Evolutionary conservation across 306 rosid species (phyloP).

Genomic region (Malus asiatica): DNA sequence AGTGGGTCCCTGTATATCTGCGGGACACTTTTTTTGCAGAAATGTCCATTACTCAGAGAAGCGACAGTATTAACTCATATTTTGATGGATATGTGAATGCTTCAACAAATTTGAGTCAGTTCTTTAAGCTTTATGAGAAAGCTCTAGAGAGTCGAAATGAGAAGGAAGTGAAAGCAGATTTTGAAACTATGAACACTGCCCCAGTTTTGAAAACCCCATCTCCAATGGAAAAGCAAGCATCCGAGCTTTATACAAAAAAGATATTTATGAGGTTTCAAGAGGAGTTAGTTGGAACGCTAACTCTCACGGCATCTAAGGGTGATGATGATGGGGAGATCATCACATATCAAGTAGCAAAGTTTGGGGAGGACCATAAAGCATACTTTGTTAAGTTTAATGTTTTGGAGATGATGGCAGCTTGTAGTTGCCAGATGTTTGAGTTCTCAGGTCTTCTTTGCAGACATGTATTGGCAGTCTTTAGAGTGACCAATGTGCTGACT

Average conservation of each 20-base stretch:
- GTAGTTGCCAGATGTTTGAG: slow-evolving; percentile 99
- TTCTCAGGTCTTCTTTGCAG: slow-evolving; percentile 98
- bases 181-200: slow-evolving; percentile 77
- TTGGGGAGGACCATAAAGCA: slow-evolving; percentile 87
- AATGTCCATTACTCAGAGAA: slow-evolving; percentile 95
- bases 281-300: slow-evolving; percentile 91
- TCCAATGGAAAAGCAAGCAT: slow-evolving; percentile 97
- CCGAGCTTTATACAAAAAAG: slow-evolving; percentile 83
- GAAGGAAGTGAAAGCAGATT: slow-evolving; percentile 97
- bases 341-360: slow-evolving; percentile 84
- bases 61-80: slow-evolving; percentile 97
- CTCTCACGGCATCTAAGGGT: slow-evolving; percentile 78
- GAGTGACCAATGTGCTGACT: slow-evolving; percentile 95
- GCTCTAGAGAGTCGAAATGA: slow-evolving; percentile 97
- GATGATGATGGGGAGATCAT: slow-evolving; percentile 79
- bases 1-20: slow-evolving; percentile 95
- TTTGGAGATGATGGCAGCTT: slow-evolving; percentile 76
- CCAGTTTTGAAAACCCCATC: slow-evolving; percentile 88
- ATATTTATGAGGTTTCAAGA: slow-evolving; percentile 87
- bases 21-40: slow-evolving; percentile 95
- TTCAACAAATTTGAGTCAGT: slow-evolving; percentile 86
- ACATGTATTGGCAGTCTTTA: slow-evolving; percentile 91
- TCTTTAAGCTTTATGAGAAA: slow-evolving; percentile 92
- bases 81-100: slow-evolving; percentile 99
- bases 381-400: slow-evolving; percentile 77